Base-by-base conservation (phyloP, 1,284 basidiomycete species). In the Sanghuangporus baumii region DNA sequence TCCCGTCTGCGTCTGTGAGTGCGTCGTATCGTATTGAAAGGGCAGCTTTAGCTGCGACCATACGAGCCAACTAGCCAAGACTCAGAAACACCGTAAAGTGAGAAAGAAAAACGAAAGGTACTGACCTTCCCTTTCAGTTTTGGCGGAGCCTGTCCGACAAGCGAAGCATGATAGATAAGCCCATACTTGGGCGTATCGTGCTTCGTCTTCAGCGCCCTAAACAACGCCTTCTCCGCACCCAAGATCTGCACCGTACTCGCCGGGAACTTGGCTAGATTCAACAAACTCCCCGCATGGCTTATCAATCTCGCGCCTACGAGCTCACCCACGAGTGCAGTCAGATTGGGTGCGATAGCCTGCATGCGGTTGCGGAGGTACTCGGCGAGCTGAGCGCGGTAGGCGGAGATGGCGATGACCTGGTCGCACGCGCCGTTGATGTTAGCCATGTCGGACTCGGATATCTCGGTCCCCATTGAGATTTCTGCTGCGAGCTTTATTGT, bases 391-490 rank as follows among this genome's bases (percentile, higher is more conserved):
- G 92, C 80, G 63, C 96, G 92, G 81, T 99, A 99, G 66, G 90
- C 86, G 61, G 94, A 89, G 74, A 99, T 96, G 67, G 92, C 87
- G 73, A 98, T 96, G 70, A 99, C 94, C 77, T 98, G 97, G 77
- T 98, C 96, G 73, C 94, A 96, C 26, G 98, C 85, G 51, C 93
- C 89, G 78, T 94, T 85, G 75, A 98, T 98, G 80, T 99, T 96
- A 34, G 85, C 80, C 72, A 99, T 94, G 74, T 99, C 96, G 54
- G 90, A 88, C 66, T 98, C 93, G 58, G 94, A 95, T 67, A 99
- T 98, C 78, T 98, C 96, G 51, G 96, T 98, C 71, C 96, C 96
- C 96, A 99, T 99, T 31, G 94, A 96, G 66, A 98, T 92, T 78
- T 94, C 93, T 43, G 95, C 93, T 47, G 95, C 94, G 50, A 91